A percentile compares a stretch with the other conserved stretches of the same genome.
phyloP scores from a whole-genome alignment of 192 early-diverging fungal species.

The Podila horticola region DNA sequence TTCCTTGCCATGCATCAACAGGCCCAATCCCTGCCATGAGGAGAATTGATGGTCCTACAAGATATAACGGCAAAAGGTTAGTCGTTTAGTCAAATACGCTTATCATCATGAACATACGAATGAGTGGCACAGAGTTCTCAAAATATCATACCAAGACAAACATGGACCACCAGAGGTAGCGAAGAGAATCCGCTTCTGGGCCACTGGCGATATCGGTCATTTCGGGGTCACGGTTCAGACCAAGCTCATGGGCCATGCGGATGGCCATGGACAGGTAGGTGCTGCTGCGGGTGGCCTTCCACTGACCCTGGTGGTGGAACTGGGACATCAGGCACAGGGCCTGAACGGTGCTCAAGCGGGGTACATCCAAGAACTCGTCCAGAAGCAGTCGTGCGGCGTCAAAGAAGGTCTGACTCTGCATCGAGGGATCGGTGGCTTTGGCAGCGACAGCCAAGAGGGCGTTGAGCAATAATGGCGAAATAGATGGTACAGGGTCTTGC shows the following conservation, averaged over 20 bases:
- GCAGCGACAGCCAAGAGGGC: slow-evolving; percentile 50
- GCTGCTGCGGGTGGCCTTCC: slow-evolving; percentile 47
- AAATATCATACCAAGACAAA: slow-evolving; percentile 35
- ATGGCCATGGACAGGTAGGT: slow-evolving; percentile 53
- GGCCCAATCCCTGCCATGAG: slow-evolving; percentile 35
- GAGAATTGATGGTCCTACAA: slow-evolving; percentile 50
- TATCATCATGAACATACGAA: too few relatives aligned
- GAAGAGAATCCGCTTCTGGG: slow-evolving; percentile 33
- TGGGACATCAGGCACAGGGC: slow-evolving; percentile 52
- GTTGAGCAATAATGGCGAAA: slow-evolving; percentile 54
- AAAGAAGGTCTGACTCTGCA: slow-evolving; percentile 32
- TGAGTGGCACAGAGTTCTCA: not conserved
- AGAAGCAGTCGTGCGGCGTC: slow-evolving; percentile 38
- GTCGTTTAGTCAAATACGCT: too few relatives aligned
- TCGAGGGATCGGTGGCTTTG: slow-evolving; percentile 22
- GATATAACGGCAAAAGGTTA: too few relatives aligned
- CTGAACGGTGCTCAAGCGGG: slow-evolving; percentile 56
- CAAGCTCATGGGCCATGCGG: slow-evolving; percentile 54
- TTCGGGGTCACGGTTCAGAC: slow-evolving; percentile 48
- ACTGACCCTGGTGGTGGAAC: slow-evolving; percentile 51
- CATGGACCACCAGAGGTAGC: slow-evolving; percentile 51
- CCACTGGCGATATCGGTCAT: slow-evolving; percentile 2
- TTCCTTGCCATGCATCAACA: slow-evolving; percentile 46
- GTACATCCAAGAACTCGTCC: slow-evolving; percentile 54
- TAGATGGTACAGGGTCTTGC: slow-evolving; percentile 30